These are phyloP conservation scores for Ampelocalamus luodianensis DNA, from an alignment of 176 grass and related monocot genomes.

Conservation along the genomic window DNA sequence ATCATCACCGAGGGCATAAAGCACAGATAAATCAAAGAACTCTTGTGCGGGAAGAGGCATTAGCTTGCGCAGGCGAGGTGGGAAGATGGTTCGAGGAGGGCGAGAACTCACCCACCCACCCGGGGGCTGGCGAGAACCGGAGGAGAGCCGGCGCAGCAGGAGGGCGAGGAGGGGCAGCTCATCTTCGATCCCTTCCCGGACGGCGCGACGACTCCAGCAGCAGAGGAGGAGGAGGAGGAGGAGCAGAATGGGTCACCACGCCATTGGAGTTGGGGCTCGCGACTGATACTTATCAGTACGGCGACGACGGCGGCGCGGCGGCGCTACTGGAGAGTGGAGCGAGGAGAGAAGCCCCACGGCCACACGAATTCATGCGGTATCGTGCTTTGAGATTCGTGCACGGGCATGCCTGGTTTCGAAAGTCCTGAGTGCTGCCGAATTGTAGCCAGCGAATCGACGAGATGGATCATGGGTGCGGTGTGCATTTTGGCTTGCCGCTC, in stretches of 20 bases:
- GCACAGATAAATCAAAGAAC: neutral
- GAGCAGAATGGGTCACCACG: neutral
- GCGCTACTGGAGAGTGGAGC: slow-evolving; percentile 23
- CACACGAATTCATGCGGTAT: slow-evolving; percentile 35
- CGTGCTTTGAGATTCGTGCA: neutral
- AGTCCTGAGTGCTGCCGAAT: too few species aligned
- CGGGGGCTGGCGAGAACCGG: slow-evolving; percentile 38
- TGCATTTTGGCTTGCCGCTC: too few species aligned
- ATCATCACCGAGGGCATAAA: neutral
- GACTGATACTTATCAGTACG: neutral
- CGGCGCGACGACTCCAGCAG: neutral
- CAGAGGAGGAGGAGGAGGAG: neutral
- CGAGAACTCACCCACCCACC: neutral
- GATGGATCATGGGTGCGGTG: too few species aligned
- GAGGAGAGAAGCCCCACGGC: neutral
- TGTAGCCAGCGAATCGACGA: too few species aligned
- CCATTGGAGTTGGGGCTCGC: neutral
- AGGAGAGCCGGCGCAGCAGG: slow-evolving; percentile 41
- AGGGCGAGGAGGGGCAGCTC: slow-evolving; percentile 14
- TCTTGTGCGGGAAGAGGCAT: neutral
- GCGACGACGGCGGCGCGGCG: too few species aligned
- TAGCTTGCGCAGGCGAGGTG: neutral
- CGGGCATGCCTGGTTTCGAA: too few species aligned
- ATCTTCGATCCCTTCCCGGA: slow-evolving; percentile 19
- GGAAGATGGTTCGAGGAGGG: neutral